phyloP scores from a whole-genome alignment of 345 rosid genomes.

The Acer campestre region DNA sequence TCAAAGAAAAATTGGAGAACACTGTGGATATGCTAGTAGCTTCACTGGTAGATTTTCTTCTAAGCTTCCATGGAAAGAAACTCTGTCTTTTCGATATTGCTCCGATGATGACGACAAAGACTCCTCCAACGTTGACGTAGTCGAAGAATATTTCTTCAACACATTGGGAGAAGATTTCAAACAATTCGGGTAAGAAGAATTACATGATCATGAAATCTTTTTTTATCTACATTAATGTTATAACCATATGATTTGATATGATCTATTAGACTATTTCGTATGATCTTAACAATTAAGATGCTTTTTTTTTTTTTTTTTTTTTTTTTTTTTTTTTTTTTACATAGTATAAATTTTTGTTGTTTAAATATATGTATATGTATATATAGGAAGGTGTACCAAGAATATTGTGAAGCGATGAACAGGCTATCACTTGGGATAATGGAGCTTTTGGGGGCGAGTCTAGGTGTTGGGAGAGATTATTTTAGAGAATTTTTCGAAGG shows the following conservation, averaged over 20 bases:
- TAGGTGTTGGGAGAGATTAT: conserved; percentile 44
- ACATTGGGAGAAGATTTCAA: conserved; percentile 62
- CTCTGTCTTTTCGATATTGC: conserved; percentile 64
- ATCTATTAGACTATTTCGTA: too few species aligned
- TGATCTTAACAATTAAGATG: too few species aligned
- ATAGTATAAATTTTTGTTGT: background rate
- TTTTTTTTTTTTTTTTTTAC: too few species aligned
- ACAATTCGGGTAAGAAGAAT: conserved; percentile 58
- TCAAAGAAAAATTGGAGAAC: conserved; percentile 62
- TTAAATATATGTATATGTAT: background rate
- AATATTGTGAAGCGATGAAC: conserved; percentile 58
- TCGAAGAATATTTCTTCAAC: conserved; percentile 51
- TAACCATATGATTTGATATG: too few species aligned
- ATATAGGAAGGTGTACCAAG: conserved; percentile 53
- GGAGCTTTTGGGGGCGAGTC: conserved; percentile 59
- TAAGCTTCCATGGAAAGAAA: conserved; percentile 96
- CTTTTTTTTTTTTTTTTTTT: too few species aligned
- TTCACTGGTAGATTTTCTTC: conserved; percentile 77
- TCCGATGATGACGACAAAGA: conserved; percentile 31
- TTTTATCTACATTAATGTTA: background rate
- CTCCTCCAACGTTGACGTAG: conserved; percentile 19
- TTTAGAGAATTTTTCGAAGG: conserved; percentile 54
- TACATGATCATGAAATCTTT: background rate
- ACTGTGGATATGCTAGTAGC: conserved; percentile 83
- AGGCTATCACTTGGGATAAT: conserved; percentile 46